Evolutionary conservation across 164 flowering plant species (phyloP), one percentile per base, ranked within the genome.

Genomic region (Santalum album): DNA sequence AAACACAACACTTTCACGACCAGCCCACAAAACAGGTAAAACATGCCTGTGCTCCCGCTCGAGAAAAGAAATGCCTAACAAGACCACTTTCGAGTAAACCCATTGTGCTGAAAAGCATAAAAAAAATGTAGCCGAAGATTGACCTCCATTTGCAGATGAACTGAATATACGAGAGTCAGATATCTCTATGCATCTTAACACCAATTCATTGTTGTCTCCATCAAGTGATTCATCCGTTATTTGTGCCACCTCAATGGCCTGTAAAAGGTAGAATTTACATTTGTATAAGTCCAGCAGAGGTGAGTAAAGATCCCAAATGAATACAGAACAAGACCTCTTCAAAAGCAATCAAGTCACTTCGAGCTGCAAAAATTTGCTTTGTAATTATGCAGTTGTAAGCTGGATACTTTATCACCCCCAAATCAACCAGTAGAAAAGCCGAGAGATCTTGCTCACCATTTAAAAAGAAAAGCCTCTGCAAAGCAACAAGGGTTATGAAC

Each of bases 181-280:
- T 34, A 78, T 59, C 63, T 71, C 73, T 34, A 79, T 81, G 83
- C 95, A 86, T 65, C 68, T 73, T 14, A 66, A 67, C 34, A 81
- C 82, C 59, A 67, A 61, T 46, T 73, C 78, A 50, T n/a, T 27
- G 65, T 81, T 65, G 57, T 72, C 65, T 58, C 58, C 79, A 59
- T 86, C 95, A 49, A 91, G 83, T 32, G 89, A 75, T 59, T 92
- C 64, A 66, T 84, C 95, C 83, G 89, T 78, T 42, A 84, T 58
- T 67, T 88, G 95, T 53, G 96, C 95, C 54, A 91, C 77, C 73
- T 80, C 94, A 73, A 92, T 69, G 17, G 96, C 95, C 98, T 92
- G 80, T 26, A 46, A 54, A 39, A 57, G 22, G 43, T 4, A 46
- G 35, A 22, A 14, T 12, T 45, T 17, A 55, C 9, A 60, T 54